Conservation (phyloP, 225 moss, liverwort and hornwort species). For the Neckera pumila region DNA sequence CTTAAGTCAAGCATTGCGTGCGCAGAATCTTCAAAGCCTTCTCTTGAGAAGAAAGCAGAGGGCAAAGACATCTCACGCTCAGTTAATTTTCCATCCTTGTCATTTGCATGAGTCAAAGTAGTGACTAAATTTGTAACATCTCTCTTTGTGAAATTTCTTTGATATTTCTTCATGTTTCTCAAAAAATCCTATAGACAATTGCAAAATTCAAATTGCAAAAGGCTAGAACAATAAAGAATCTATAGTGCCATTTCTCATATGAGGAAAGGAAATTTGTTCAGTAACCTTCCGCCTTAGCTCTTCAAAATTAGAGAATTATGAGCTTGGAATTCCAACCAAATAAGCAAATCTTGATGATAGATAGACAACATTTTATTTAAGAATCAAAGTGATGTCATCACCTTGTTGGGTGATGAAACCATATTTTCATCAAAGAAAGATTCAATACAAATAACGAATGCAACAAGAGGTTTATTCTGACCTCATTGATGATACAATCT, state of each 20-base stretch:
- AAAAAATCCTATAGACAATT: not conserved
- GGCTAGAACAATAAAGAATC: not conserved
- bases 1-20: not conserved
- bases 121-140: not conserved
- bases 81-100: constrained; percentile 6
- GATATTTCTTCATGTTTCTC: not conserved
- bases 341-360: not conserved
- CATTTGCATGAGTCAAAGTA: not conserved
- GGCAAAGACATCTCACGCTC: constrained; percentile 11
- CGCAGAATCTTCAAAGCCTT: not conserved
- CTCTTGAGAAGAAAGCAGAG: constrained; percentile 13
- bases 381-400: not conserved
- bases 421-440: not conserved
- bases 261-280: not conserved
- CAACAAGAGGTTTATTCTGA: not conserved
- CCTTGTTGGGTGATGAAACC: not conserved
- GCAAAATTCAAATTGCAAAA: not conserved
- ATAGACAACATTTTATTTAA: not conserved
- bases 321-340: no score
- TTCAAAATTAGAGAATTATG: not conserved
- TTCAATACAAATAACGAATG: not conserved
- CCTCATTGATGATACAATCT: not conserved
- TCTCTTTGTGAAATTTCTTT: not conserved
- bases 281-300: not conserved
- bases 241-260: not conserved